Conservation (phyloP, 768 basidiomycete genomes). For the Hypsizygus marmoreus region DNA sequence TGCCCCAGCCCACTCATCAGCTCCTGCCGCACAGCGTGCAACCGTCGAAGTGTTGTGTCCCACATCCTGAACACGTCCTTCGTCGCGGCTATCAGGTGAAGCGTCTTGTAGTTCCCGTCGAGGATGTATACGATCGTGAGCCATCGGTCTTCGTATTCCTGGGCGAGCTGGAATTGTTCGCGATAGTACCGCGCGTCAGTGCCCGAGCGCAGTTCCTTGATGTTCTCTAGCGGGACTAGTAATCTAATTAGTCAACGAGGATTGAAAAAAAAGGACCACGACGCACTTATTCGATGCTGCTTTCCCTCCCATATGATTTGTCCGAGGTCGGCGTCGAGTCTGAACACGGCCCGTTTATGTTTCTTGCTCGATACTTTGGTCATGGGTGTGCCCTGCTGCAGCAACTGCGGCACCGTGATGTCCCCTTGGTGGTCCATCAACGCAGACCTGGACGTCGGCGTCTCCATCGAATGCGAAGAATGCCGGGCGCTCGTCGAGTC, state of each 20-base stretch:
- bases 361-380: slow-evolving; percentile 82
- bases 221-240: slow-evolving; percentile 83
- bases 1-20: slow-evolving; percentile 78
- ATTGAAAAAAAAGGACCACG: slow-evolving; percentile 44
- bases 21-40: slow-evolving; percentile 69
- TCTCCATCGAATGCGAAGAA: slow-evolving; percentile 6
- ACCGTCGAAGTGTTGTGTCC: slow-evolving; percentile 63
- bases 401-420: slow-evolving; percentile 52
- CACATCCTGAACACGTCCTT: slow-evolving; percentile 52
- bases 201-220: slow-evolving; percentile 86
- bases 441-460: slow-evolving; percentile 11
- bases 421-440: slow-evolving; percentile 18
- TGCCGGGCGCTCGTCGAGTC: slow-evolving; percentile 1
- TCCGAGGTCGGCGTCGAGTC: slow-evolving; percentile 78
- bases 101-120: slow-evolving; percentile 78
- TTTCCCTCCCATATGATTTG: slow-evolving; percentile 80
- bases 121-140: slow-evolving; percentile 85
- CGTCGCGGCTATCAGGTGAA: slow-evolving; percentile 80
- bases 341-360: slow-evolving; percentile 69
- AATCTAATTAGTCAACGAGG: not conserved
- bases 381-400: slow-evolving; percentile 72
- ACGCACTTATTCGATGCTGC: slow-evolving; percentile 63
- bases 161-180: slow-evolving; percentile 68
- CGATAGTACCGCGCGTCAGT: slow-evolving; percentile 75
- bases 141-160: slow-evolving; percentile 77